Evolutionary conservation across 306 rosid species (phyloP), one percentile per base, ranked within the genome.

Genomic region (Ormosia semicastrata): DNA sequence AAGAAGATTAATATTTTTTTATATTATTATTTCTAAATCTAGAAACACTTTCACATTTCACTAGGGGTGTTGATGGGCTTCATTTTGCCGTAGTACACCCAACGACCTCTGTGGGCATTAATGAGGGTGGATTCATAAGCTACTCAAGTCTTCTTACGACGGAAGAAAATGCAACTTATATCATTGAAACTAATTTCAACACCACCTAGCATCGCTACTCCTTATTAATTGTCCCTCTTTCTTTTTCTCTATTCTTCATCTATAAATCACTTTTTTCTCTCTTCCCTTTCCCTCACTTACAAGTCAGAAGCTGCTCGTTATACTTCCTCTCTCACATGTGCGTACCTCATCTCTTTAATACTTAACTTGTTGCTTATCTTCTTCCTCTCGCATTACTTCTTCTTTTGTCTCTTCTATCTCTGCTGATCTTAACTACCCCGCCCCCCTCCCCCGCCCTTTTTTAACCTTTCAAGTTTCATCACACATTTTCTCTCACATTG

Each of bases 51-150:
- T 12, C 13, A 8, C 30, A 14, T 13, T 24, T 24, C 24, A 24
- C 24, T 3, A 41, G 32, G 13, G 33, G 34, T 14, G 66, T 43
- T 36, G 73, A 33, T 43, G 9, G 69, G 41, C 29, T 34, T 65
- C n/a, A 32, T 52, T 54, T 13, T 47, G 17, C 3, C 57, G 50
- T 66, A 5, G 7, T 14, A 32, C 18, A 12, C 57, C 86, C 93
- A 89, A 85, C 94, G 82, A 81, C 82, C 75, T 37, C 6, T 12
- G 81, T 43, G 40, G 81, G 82, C 88, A 89, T 89, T 90, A 81
- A 85, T 85, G 86, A 59, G 56, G 33, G 65, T 24, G 83, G 75
- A 43, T 56, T 50, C 34, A 66, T 3, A n/a, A 9, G 11, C 18
- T 70, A 8, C 1, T 43, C 8, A 24, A 46, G 76, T 2, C 32